Evolutionary conservation across 2,329 filamentous ascomycete species (phyloP), one percentile per base, ranked within the genome.

Genomic region (Beauveria varroae): DNA sequence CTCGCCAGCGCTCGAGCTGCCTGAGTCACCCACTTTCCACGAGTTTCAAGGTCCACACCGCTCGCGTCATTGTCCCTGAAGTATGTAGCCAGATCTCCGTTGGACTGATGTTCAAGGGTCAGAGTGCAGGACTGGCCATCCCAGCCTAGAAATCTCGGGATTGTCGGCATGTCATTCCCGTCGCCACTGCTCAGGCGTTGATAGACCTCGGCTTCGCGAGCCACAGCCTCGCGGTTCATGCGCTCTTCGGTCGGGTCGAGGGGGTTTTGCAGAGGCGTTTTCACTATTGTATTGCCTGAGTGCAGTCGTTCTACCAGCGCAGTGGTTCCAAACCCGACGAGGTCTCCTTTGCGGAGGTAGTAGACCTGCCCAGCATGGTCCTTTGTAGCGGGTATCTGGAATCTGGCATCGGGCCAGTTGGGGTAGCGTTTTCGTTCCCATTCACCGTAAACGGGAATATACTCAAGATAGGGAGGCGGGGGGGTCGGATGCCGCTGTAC

Each of bases 1-100:
- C 72, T 66, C 50, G 64, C 64, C 30, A 77, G 60, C 10, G 68
- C 73, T 65, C 73, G 68, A 40, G 72, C 66, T 51, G 69, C 68
- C 63, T 75, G 69, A 9, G 66, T 66, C 49, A 67, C 67, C 74
- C 73, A 75, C 46, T 63, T 64, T 30, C 63, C 60, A 55, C 69
- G 67, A 37, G 63, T 66, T 55, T 65, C 53, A 5, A 50, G 18
- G 18, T 41, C 55, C n/a, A 22, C 8, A n/a, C 57, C 20, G 37
- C 60, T 24, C n/a, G 24, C 24, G 40, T 16, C 9, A 30, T 34
- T 55, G 18, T 55, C 53, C 40, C 53, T 55, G 24, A 72, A 53
- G 60, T 67, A 71, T 43, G 64, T 62, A 44, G 65, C 64, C 40
- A 72, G 63, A 34, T 63, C 64, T 40, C 70, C 69, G 57, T 70